Conservation (phyloP, 2,329 filamentous ascomycete species). For the Paraphaeosphaeria sporulosa region DNA sequence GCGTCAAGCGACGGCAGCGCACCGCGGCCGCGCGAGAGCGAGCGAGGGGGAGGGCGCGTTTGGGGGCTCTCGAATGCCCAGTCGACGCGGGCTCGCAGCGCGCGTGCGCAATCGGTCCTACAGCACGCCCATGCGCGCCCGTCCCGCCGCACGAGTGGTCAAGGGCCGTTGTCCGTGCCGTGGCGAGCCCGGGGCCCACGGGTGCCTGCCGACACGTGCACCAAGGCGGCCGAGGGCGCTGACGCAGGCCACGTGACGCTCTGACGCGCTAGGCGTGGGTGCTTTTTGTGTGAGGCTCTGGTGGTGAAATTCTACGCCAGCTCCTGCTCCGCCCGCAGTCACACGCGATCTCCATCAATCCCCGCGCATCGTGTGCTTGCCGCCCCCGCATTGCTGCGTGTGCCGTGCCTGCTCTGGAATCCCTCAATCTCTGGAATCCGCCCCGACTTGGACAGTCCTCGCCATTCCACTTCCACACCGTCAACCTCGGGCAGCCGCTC, state of each 20-base stretch:
- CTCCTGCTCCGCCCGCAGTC: slow-evolving; percentile 13
- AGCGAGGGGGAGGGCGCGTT: neutral
- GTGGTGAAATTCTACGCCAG: slow-evolving; percentile 17
- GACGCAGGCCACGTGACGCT: slow-evolving; percentile 4
- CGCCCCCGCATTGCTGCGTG: slow-evolving; percentile 23
- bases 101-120: too few species aligned
- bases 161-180: too few species aligned
- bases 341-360: slow-evolving; percentile 24
- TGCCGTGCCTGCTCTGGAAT: slow-evolving; percentile 17
- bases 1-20: neutral
- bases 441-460: slow-evolving; percentile 41
- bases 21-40: neutral
- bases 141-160: too few species aligned
- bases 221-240: neutral
- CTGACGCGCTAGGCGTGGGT: neutral
- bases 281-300: slow-evolving; percentile 8
- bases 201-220: too few species aligned
- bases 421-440: slow-evolving; percentile 37
- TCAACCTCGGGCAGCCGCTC: slow-evolving; percentile 24
- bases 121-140: too few species aligned
- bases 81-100: too few species aligned
- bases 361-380: slow-evolving; percentile 27
- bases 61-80: too few species aligned
- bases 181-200: too few species aligned
- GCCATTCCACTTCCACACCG: slow-evolving; percentile 37